Percentiles rank a stretch among this genome's conserved stretches.
These are phyloP conservation scores for Rhizopus microsporus DNA, from an alignment of 371 early-diverging fungal genomes.

Conservation along the genomic window DNA sequence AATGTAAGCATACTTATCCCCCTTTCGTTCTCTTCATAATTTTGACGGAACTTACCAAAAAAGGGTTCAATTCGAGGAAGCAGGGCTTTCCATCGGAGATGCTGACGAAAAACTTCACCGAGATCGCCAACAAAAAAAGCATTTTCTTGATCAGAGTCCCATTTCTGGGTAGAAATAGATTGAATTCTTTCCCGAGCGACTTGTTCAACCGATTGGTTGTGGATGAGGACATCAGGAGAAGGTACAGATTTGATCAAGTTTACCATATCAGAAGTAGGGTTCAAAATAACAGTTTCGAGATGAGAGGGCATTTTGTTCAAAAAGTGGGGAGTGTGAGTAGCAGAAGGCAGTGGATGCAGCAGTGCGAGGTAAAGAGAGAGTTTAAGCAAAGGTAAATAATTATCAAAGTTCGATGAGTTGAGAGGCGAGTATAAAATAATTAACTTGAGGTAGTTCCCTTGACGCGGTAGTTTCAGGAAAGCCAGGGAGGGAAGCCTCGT, in stretches of 20 bases:
- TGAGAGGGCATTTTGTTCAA: constrained; percentile 38
- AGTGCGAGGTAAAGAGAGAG: neutral
- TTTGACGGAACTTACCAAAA: constrained; percentile 68
- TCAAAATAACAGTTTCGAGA: constrained; percentile 37
- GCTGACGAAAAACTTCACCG: constrained; percentile 87
- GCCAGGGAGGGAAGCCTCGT: constrained; percentile 72
- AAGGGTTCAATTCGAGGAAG: constrained; percentile 95
- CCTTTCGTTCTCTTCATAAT: neutral
- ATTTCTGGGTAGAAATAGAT: constrained; percentile 43
- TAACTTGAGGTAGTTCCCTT: neutral
- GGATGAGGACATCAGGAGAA: constrained; percentile 29
- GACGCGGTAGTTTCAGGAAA: constrained; percentile 37
- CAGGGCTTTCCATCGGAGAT: constrained; percentile 74
- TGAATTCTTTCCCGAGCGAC: constrained; percentile 38
- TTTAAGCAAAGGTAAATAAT: too few relatives aligned
- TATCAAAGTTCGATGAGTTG: too few relatives aligned
- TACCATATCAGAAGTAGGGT: constrained; percentile 18
- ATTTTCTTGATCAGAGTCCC: constrained; percentile 74
- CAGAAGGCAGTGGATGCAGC: constrained; percentile 1
- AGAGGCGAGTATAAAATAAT: too few relatives aligned
- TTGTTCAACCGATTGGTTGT: constrained; percentile 34
- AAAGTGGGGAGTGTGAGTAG: neutral
- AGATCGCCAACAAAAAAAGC: constrained; percentile 94
- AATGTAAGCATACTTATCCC: constrained; percentile 7
- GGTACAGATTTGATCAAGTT: constrained; percentile 16